These are phyloP conservation scores for Trypanosoma caninum DNA, from an alignment of 208 protist genomes.

Conservation along the genomic window DNA sequence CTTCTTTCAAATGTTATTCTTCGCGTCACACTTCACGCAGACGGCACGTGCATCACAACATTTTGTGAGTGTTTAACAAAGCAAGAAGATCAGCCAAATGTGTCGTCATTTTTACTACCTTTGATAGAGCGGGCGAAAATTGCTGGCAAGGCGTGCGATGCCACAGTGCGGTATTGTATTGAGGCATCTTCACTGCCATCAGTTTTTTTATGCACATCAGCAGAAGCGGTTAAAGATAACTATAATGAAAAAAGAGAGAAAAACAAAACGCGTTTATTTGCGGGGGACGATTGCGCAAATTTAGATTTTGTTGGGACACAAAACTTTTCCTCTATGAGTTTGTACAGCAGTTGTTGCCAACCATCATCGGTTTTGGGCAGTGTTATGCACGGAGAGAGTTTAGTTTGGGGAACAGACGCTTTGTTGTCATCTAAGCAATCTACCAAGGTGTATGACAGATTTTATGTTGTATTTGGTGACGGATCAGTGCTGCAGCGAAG, in stretches of 20 bases:
- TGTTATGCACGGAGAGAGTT: too few species aligned
- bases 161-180: conserved; percentile 55
- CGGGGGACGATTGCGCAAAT: too few species aligned
- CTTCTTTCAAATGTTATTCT: conserved; percentile 15
- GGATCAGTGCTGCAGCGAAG: conserved; percentile 61
- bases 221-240: not conserved
- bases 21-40: conserved; percentile 47
- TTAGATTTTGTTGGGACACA: too few species aligned
- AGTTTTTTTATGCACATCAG: conserved; percentile 48
- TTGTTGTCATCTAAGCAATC: not conserved
- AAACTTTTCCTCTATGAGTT: too few species aligned
- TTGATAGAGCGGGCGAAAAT: conserved; percentile 31
- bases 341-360: too few species aligned
- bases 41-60: conserved; percentile 63
- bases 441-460: conserved; percentile 24
- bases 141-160: conserved; percentile 22
- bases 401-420: too few species aligned
- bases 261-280: not conserved
- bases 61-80: conserved; percentile 15
- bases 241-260: not conserved
- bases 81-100: not conserved
- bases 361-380: not conserved
- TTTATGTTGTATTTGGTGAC: conserved; percentile 73
- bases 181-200: conserved; percentile 67
- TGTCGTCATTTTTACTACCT: conserved; percentile 15